These are phyloP conservation scores for Penicillium paxilli DNA, from an alignment of 495 filamentous ascomycete species.

Conservation along the genomic window DNA sequence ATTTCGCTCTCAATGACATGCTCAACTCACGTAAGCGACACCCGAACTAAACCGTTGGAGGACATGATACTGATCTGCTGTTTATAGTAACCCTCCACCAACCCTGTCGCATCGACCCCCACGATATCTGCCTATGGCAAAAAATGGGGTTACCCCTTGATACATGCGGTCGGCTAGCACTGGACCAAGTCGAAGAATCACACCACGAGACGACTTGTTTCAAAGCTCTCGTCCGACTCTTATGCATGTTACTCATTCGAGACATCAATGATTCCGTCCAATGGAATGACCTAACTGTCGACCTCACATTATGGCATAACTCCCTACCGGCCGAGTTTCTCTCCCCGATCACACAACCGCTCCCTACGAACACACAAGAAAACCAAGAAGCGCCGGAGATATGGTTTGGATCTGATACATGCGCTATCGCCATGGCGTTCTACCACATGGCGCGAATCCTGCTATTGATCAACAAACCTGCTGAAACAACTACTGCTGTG, in stretches of 20 bases:
- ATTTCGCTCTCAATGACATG: conserved; percentile 21
- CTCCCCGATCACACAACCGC: conserved; percentile 3
- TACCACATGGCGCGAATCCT: conserved; percentile 54
- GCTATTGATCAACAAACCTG: conserved; percentile 46
- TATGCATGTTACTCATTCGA: conserved; percentile 48
- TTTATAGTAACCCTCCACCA: conserved; percentile 42
- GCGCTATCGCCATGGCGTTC: conserved; percentile 48
- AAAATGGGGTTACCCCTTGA: conserved; percentile 48
- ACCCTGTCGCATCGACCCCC: conserved; percentile 45
- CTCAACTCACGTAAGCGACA: conserved; percentile 14
- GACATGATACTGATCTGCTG: neutral
- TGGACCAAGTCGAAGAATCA: neutral
- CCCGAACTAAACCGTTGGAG: neutral
- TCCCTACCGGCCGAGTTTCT: conserved; percentile 6
- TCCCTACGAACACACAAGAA: neutral
- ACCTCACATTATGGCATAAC: conserved; percentile 12
- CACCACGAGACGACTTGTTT: conserved; percentile 3
- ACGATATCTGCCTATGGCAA: conserved; percentile 45
- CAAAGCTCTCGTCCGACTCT: conserved; percentile 43
- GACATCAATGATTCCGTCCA: neutral
- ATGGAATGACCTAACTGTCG: conserved; percentile 6
- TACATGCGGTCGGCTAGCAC: conserved; percentile 22
- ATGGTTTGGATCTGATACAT: conserved; percentile 51
- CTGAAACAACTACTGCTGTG: conserved; percentile 33
- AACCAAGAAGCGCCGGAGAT: conserved; percentile 31